Conservation (phyloP, 2,329 filamentous ascomycete genomes). For the Aspergillus fumigatus region DNA sequence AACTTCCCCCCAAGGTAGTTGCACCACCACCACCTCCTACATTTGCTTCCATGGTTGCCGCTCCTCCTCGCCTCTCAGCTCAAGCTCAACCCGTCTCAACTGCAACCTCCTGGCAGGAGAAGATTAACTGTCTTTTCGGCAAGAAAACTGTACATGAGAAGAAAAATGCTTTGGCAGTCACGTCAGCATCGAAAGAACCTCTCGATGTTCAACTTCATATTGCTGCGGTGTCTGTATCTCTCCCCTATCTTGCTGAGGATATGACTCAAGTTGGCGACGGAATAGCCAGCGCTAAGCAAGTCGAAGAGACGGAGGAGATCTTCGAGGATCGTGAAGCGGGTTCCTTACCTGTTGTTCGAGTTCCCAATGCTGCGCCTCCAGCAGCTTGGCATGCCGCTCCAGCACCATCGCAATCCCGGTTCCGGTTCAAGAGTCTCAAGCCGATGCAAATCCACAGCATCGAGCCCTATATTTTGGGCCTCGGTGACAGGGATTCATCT, state of each 20-base stretch:
- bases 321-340: conserved; percentile 79
- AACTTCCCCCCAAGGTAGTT: conserved; percentile 62
- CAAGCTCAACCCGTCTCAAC: conserved; percentile 40
- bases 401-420: conserved; percentile 29
- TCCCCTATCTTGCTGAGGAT: conserved; percentile 48
- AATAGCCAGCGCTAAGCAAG: conserved; percentile 58
- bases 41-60: conserved; percentile 42
- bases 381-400: conserved; percentile 59
- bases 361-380: conserved; percentile 61
- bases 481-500: conserved; percentile 35
- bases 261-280: conserved; percentile 38
- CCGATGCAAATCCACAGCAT: conserved; percentile 49
- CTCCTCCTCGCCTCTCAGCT: conserved; percentile 29
- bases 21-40: conserved; percentile 42
- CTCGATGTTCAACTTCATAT: conserved; percentile 54
- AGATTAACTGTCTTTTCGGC: conserved; percentile 73
- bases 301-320: conserved; percentile 74
- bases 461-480: conserved; percentile 41
- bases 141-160: conserved; percentile 53
- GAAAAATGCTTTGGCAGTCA: conserved; percentile 54
- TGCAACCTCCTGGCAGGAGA: conserved; percentile 67
- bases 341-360: conserved; percentile 64
- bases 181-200: conserved; percentile 63
- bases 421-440: conserved; percentile 48
- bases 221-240: conserved; percentile 64